phyloP scores from a whole-genome alignment of 179 eudicot genomes.

The Spergularia azorica region DNA sequence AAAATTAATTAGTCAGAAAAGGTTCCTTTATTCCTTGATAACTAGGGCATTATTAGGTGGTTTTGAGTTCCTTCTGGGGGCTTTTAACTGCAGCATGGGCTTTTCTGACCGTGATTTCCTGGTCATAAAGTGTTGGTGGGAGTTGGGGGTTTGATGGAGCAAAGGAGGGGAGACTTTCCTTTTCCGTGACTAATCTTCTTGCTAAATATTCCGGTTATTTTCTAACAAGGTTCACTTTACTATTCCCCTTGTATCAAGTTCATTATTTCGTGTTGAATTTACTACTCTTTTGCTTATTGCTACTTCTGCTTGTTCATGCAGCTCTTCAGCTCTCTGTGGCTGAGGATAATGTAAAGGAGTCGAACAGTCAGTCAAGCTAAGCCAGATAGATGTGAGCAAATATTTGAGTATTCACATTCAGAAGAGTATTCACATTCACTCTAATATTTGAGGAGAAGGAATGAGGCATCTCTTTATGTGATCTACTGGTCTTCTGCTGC shows the following conservation, averaged over 20 bases:
- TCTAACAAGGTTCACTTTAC: background rate
- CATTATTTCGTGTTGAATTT: too few species aligned
- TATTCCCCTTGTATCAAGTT: background rate
- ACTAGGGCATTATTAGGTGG: background rate
- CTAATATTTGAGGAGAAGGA: slow-evolving; percentile 55
- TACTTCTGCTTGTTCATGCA: slow-evolving; percentile 35
- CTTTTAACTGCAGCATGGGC: background rate
- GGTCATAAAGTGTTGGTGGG: background rate
- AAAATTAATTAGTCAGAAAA: background rate
- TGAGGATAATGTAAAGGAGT: slow-evolving; percentile 60
- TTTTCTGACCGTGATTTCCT: background rate
- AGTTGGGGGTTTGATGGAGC: background rate
- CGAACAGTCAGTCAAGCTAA: slow-evolving; percentile 59
- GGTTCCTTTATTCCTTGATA: background rate
- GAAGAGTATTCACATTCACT: slow-evolving; percentile 41
- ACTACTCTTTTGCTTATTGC: background rate
- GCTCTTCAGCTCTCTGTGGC: slow-evolving; percentile 83
- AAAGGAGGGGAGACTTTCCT: background rate
- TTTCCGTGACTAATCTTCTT: too few species aligned
- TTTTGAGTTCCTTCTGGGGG: background rate
- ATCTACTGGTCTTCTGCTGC: slow-evolving; percentile 7
- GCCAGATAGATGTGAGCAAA: slow-evolving; percentile 67
- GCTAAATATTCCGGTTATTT: too few species aligned
- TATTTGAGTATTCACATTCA: slow-evolving; percentile 77
- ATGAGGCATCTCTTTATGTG: slow-evolving; percentile 29